Conservation (phyloP, 371 early-diverging fungal genomes). For the Mucor indicus region DNA sequence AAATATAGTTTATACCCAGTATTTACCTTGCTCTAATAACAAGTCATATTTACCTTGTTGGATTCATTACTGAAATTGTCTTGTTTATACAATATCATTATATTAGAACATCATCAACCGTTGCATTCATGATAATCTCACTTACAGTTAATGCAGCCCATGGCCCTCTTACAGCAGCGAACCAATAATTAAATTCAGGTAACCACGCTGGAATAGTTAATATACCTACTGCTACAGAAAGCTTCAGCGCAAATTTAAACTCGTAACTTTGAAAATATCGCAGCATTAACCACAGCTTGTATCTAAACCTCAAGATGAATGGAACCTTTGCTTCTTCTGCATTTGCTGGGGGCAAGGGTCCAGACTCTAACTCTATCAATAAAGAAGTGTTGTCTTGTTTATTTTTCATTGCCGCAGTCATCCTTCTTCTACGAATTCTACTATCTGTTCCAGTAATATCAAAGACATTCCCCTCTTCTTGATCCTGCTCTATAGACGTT, state of each 20-base stretch:
- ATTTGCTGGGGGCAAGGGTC: neutral
- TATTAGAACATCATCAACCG: too few species aligned
- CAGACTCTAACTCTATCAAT: conserved; percentile 1
- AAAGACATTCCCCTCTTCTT: too few species aligned
- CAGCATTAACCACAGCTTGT: conserved; percentile 34
- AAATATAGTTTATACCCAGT: neutral
- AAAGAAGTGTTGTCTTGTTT: neutral
- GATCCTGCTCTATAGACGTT: conserved; percentile 3
- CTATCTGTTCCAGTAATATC: too few species aligned
- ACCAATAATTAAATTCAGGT: conserved; percentile 29
- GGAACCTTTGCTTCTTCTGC: conserved; percentile 9
- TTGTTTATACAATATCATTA: too few species aligned
- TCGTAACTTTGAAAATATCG: conserved; percentile 47
- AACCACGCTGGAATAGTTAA: conserved; percentile 48
- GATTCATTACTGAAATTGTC: conserved; percentile 49
- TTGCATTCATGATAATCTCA: too few species aligned
- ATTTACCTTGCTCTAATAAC: too few species aligned
- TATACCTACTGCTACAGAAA: conserved; percentile 41
- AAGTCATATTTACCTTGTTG: conserved; percentile 54
- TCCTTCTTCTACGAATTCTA: neutral
- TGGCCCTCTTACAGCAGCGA: conserved; percentile 45
- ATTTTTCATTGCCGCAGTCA: neutral
- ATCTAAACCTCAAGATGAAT: conserved; percentile 30
- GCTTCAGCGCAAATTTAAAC: conserved; percentile 53
- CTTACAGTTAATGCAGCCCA: conserved; percentile 51